phyloP scores from a whole-genome alignment of 495 filamentous ascomycete genomes.

The Penicillium steckii region DNA sequence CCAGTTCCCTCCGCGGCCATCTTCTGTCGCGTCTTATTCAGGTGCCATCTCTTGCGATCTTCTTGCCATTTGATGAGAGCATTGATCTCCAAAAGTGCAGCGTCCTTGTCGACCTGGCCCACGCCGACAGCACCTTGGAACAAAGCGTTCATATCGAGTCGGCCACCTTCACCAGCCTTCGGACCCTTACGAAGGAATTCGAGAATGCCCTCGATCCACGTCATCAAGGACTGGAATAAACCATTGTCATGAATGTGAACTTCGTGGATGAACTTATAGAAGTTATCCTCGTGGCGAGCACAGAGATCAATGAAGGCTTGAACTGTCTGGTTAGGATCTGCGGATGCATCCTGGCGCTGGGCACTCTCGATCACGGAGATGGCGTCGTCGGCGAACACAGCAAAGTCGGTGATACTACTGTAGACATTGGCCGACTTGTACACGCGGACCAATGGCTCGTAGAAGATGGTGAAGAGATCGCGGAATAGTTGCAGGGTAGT shows the following conservation, averaged over 20 bases:
- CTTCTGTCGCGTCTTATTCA: slow-evolving; percentile 96
- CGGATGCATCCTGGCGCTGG: slow-evolving; percentile 86
- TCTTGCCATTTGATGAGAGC: slow-evolving; percentile 88
- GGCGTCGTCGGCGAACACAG: slow-evolving; percentile 86
- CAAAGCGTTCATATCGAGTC: slow-evolving; percentile 90
- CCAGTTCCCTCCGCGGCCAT: slow-evolving; percentile 82
- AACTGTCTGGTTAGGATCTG: slow-evolving; percentile 98
- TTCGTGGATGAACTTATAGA: slow-evolving; percentile 98
- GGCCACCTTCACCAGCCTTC: slow-evolving; percentile 66
- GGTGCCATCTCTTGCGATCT: slow-evolving; percentile 92
- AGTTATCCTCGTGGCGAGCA: slow-evolving; percentile 89
- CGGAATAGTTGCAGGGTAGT: slow-evolving; percentile 90
- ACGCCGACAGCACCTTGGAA: slow-evolving; percentile 74
- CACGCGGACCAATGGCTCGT: slow-evolving; percentile 91
- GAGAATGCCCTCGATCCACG: slow-evolving; percentile 95
- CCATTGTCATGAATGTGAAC: slow-evolving; percentile 98
- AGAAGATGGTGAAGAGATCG: slow-evolving; percentile 98
- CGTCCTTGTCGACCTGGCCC: slow-evolving; percentile 63
- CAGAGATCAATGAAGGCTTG: slow-evolving; percentile 98
- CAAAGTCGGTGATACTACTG: slow-evolving; percentile 93
- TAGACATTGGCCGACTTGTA: slow-evolving; percentile 99
- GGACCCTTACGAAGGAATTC: slow-evolving; percentile 89
- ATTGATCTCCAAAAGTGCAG: slow-evolving; percentile 80
- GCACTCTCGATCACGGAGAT: slow-evolving; percentile 86
- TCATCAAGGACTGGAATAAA: slow-evolving; percentile 92